Evolutionary conservation across 2,329 filamentous ascomycete species (phyloP), one percentile per base, ranked within the genome.

Genomic region (Penicillium italicum): DNA sequence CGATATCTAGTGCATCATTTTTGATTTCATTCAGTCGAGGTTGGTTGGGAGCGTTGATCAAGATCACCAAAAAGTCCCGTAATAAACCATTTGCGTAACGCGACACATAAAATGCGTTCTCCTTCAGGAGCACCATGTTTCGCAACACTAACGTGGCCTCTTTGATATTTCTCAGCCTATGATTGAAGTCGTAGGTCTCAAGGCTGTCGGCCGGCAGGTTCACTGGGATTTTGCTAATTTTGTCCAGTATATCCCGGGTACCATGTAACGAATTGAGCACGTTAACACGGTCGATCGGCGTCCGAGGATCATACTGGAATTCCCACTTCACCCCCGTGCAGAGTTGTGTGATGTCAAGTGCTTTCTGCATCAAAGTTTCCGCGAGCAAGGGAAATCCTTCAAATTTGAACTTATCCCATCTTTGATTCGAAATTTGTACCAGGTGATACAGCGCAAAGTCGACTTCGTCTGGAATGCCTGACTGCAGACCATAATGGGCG

Each of bases 341-440:
- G 12, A 96, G 76, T 44, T 80, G 82, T 53, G 88, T 88, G 38
- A 96, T 82, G 59, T 92, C 85, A 47, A 97, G 79, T 2, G 89
- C 86, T 69, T 95, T 95, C 58, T 91, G 88, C 53, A 96, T 85
- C 10, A 99, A 81, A 3, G 90, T 89, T 72, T 97, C 94, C 0
- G 91, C 90, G 28, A 99, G 81, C 10, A 90, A 87, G 1, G 90
- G 88, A 64, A 97, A 97, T 5, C 90, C 89, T 65, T 96, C 91
- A 63, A 97, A 97, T 58, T 90, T 89, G 75, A 96, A 97, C 73
- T 96, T 96, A 71, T 97, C 94, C 43, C 93, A 93, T 41, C 92
- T 85, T 72, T 97, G 92, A 68, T 88, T 94, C 0, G 92, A 97
- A 28, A 97, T 97, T 71, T 96, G 96, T 57, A 97, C 91, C 4